phyloP scores from a whole-genome alignment of 2,329 filamentous ascomycete species.

The Pseudogymnoascus sp. region DNA sequence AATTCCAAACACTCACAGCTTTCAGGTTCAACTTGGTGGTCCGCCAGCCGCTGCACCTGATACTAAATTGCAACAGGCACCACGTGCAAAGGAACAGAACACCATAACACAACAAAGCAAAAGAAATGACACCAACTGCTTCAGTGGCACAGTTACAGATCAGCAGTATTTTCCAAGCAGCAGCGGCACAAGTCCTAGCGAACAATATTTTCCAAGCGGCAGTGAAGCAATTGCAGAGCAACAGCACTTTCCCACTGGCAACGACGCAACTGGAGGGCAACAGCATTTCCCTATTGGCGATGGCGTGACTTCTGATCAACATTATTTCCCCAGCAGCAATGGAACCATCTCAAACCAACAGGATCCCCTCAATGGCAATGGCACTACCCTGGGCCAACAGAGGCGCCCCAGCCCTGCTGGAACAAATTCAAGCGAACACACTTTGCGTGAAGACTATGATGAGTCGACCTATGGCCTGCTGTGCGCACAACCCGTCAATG shows the following conservation, averaged over 20 bases:
- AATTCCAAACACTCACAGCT: not conserved
- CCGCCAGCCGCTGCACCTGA: not conserved
- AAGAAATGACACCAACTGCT: not conserved
- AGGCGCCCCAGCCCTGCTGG: not conserved
- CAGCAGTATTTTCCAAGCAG: not conserved
- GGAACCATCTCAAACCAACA: not conserved
- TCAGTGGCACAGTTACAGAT: not conserved
- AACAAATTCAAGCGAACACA: not conserved
- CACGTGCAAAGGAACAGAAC: not conserved
- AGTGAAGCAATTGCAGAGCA: not conserved
- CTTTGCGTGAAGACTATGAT: not conserved
- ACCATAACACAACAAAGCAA: not conserved
- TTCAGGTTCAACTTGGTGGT: not conserved
- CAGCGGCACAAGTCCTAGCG: not conserved
- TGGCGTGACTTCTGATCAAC: too few relatives aligned
- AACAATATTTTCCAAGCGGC: not conserved
- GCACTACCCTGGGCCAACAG: not conserved
- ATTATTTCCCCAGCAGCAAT: not conserved
- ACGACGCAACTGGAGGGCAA: not conserved
- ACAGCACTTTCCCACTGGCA: not conserved
- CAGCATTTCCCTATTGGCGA: not conserved
- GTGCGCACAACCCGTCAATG: too few relatives aligned
- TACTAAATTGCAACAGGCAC: not conserved
- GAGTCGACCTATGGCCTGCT: too few relatives aligned
- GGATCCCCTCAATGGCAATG: not conserved